Evolutionary conservation across 306 rosid species (phyloP), one percentile per base, ranked within the genome.

Genomic region (Datisca glomerata): DNA sequence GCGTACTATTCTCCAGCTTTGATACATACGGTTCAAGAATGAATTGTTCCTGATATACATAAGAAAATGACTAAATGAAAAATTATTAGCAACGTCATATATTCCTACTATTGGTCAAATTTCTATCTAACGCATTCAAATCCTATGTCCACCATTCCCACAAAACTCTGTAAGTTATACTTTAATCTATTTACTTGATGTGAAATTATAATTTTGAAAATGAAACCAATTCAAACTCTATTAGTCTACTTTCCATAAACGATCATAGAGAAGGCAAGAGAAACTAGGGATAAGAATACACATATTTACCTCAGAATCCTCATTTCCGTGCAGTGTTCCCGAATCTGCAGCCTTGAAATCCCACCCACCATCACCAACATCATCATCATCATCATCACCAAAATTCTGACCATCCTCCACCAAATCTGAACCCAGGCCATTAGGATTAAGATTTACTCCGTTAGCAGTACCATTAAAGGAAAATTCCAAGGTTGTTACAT

Each of bases 281-380:
- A 45, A 19, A 12, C 32, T 20, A 15, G 16, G 10, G 19, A 32
- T 22, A 8, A 52, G 18, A 18, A 20, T 23, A 35, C 46, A 27
- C 6, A 27, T 5, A 22, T 43, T 55, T 56, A 73, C 76, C 81
- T 68, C 34, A 18, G 23, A 45, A 64, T 55, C 41, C 31, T 46
- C 70, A 56, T 16, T 64, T 6, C 56, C 61, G 31, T 8, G 51
- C 41, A 37, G 69, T 25, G 51, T 47, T 45, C 61, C 75, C 29
- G 71, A 27, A 56, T 74, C 78, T 2, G 97, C 97, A 36, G 69
- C 68, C 68, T 80, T 84, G 66, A 89, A 89, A 60, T 89, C 97
- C 97, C 97, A 89, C 21, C 97, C 94, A 63, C 63, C 94, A 8
- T 77, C 68, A 13, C 59, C 53, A 11, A 19, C 53, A 21, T 14